Percentiles rank a stretch among this genome's conserved stretches.
Evolutionary conservation across 306 rosid genomes (phyloP).

Genomic region (Quercus ilex): DNA sequence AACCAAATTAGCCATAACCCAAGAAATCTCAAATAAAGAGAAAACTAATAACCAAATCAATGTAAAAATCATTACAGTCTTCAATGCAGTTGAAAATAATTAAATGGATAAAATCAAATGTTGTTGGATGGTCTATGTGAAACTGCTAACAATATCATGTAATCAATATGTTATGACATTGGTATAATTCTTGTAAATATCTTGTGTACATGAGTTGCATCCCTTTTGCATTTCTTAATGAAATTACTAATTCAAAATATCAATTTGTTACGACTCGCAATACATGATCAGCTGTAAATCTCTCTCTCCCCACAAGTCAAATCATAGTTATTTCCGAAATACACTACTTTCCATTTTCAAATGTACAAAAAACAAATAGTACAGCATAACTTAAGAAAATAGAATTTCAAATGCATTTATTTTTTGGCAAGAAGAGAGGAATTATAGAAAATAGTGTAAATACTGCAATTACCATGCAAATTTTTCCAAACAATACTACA

Average conservation of each 20-base stretch:
- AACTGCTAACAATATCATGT: background rate
- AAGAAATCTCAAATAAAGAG: no score
- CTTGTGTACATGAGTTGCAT: no score
- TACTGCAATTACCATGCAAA: background rate
- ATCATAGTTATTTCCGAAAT: background rate
- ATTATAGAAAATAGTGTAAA: no score
- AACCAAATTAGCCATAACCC: no score
- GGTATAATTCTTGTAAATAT: no score
- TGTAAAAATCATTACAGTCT: background rate
- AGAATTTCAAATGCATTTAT: background rate
- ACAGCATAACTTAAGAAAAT: background rate
- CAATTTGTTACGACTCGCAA: background rate
- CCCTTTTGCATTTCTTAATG: no score
- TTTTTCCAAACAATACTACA: background rate
- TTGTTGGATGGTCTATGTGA: background rate
- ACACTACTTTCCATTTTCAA: background rate
- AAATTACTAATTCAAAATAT: background rate
- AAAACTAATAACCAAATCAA: no score
- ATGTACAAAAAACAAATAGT: background rate
- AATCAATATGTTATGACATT: background rate
- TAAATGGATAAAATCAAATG: background rate
- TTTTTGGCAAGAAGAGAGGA: no score
- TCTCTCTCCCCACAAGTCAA: background rate
- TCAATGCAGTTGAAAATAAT: background rate
- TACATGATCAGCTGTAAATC: background rate